A percentile compares a stretch with the other conserved stretches of the same genome.
These are phyloP conservation scores for Syzygium aromaticum DNA, from an alignment of 345 rosid species.

Conservation along the genomic window DNA sequence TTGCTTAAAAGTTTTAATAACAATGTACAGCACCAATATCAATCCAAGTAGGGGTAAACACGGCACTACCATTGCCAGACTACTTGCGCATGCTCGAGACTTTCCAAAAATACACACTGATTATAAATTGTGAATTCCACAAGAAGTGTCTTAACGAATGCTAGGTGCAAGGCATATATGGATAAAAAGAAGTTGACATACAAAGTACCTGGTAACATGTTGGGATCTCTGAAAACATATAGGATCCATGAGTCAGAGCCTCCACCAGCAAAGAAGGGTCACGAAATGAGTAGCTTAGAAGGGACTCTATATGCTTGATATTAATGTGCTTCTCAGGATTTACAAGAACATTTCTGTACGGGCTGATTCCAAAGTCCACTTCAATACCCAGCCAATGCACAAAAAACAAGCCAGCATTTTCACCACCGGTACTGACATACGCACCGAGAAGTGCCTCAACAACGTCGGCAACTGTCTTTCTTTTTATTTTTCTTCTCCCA, in stretches of 20 bases:
- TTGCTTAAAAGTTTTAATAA: not conserved
- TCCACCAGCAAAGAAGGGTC: constrained; percentile 70
- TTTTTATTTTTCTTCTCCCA: constrained; percentile 35
- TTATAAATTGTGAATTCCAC: not conserved
- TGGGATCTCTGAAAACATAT: constrained; percentile 81
- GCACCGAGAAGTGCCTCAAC: constrained; percentile 90
- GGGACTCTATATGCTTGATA: constrained; percentile 30
- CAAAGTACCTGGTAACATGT: constrained; percentile 78
- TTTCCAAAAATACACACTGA: not conserved
- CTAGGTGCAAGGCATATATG: not conserved
- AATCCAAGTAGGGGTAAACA: not conserved
- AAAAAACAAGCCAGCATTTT: constrained; percentile 45
- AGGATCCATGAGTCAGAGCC: constrained; percentile 93
- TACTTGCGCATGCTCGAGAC: not conserved
- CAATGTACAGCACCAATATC: not conserved
- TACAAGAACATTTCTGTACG: constrained; percentile 17
- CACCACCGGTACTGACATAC: constrained; percentile 67
- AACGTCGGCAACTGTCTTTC: constrained; percentile 70
- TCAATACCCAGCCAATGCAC: constrained; percentile 66
- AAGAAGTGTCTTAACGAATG: not conserved
- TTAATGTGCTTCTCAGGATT: constrained; percentile 38
- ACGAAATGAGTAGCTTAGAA: constrained; percentile 47
- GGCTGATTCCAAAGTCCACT: constrained; percentile 31
- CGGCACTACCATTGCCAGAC: not conserved
- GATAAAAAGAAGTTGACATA: not conserved